Evolutionary conservation across 805 yeast genomes (phyloP).

Genomic region (Lipomyces starkeyi): DNA sequence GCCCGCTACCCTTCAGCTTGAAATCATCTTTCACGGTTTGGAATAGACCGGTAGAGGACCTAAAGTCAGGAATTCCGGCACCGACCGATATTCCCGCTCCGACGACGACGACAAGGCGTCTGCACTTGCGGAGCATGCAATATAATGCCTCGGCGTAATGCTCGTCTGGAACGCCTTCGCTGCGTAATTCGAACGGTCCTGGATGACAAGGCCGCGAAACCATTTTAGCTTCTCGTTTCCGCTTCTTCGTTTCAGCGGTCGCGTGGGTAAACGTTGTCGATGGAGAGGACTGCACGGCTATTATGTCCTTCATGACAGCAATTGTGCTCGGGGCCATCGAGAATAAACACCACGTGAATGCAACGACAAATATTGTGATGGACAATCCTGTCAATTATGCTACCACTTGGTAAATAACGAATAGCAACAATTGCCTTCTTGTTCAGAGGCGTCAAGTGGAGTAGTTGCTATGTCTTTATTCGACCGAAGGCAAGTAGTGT

Average conservation of each 20-base stretch:
- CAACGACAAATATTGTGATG: not conserved
- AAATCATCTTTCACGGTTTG: slow-evolving; percentile 53
- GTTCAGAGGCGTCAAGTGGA: not conserved
- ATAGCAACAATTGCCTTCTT: not conserved
- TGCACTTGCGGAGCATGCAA: slow-evolving; percentile 50
- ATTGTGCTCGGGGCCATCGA: not conserved
- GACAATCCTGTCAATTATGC: not conserved
- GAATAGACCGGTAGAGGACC: slow-evolving; percentile 81
- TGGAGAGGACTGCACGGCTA: not conserved
- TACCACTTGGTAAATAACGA: not conserved
- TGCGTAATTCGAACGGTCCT: not conserved
- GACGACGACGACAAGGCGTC: slow-evolving; percentile 66
- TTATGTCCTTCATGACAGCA: not conserved
- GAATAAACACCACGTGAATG: not conserved
- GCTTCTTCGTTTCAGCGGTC: not conserved
- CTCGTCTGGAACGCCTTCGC: not conserved
- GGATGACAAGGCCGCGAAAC: not conserved
- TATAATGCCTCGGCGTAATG: slow-evolving; percentile 18
- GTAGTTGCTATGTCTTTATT: not conserved
- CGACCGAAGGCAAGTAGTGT: not conserved
- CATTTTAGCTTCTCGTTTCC: not conserved
- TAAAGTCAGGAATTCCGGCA: slow-evolving; percentile 88
- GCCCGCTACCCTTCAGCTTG: slow-evolving; percentile 57
- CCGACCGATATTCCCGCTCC: slow-evolving; percentile 94
- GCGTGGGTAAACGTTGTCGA: not conserved